Conservation (phyloP, 2,329 filamentous ascomycete genomes). For the Elsinoe ampelina region DNA sequence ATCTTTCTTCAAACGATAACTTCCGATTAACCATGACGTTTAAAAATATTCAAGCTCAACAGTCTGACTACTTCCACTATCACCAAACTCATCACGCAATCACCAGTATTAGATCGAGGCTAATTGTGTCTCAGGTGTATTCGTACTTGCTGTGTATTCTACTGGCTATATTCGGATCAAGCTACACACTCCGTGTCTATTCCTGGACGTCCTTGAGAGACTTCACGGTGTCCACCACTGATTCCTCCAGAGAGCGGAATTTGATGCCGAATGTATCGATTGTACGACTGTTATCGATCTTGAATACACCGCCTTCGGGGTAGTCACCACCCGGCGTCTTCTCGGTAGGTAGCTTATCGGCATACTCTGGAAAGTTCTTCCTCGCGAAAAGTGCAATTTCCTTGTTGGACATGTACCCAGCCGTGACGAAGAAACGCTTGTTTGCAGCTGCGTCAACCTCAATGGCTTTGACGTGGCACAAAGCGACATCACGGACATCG, state of each 20-base stretch:
- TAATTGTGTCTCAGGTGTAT: background rate
- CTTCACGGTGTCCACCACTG: constrained; percentile 53
- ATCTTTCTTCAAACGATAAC: constrained; percentile 31
- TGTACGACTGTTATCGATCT: constrained; percentile 47
- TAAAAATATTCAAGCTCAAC: constrained; percentile 45
- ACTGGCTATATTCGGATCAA: background rate
- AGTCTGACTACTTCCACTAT: constrained; percentile 35
- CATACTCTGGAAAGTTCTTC: constrained; percentile 46
- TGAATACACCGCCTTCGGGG: constrained; percentile 42
- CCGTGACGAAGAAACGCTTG: constrained; percentile 56
- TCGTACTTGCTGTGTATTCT: background rate
- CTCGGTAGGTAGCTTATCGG: constrained; percentile 38
- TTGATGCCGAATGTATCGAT: constrained; percentile 50
- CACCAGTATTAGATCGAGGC: background rate
- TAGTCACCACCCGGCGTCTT: constrained; percentile 35
- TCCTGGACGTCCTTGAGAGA: constrained; percentile 49
- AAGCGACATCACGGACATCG: constrained; percentile 48
- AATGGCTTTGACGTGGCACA: constrained; percentile 52
- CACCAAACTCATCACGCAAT: background rate
- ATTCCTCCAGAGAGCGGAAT: constrained; percentile 50
- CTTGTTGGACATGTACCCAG: constrained; percentile 53
- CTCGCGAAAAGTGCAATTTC: constrained; percentile 48
- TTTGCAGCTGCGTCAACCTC: constrained; percentile 48
- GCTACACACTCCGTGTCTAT: constrained; percentile 21
- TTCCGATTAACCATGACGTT: constrained; percentile 30